Percentiles rank a stretch among this genome's conserved stretches.
These are phyloP conservation scores for Paraconiothyrium brasiliense DNA, from an alignment of 2,329 filamentous ascomycete species.

Conservation along the genomic window DNA sequence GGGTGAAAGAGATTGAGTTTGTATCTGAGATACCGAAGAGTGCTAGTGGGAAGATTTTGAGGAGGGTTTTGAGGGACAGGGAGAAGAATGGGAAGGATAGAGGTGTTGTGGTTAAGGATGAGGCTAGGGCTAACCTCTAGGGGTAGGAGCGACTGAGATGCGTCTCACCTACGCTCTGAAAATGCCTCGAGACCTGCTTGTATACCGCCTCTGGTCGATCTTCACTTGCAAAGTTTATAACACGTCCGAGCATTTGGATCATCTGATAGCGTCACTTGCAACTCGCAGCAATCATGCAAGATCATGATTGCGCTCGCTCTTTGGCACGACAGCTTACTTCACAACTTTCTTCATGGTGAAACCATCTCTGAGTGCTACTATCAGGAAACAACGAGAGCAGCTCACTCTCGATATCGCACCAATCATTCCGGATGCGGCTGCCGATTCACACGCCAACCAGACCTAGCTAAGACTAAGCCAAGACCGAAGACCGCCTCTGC, in stretches of 20 bases:
- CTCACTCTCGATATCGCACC: not conserved
- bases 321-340: too few relatives aligned
- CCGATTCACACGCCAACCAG: slow-evolving; percentile 5
- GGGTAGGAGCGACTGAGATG: not conserved
- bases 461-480: slow-evolving; percentile 1
- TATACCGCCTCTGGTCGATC: too few relatives aligned
- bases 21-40: slow-evolving; percentile 59
- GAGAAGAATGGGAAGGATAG: slow-evolving; percentile 49
- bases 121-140: slow-evolving; percentile 26
- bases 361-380: not conserved
- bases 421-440: not conserved
- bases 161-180: not conserved
- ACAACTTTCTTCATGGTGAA: too few relatives aligned
- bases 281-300: too few relatives aligned
- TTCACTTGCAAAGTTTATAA: too few relatives aligned
- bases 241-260: too few relatives aligned
- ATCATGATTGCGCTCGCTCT: too few relatives aligned
- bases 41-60: slow-evolving; percentile 58
- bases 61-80: slow-evolving; percentile 56
- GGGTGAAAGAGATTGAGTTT: slow-evolving; percentile 57
- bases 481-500: not conserved
- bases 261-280: too few relatives aligned
- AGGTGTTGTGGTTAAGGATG: slow-evolving; percentile 36
- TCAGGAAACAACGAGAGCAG: not conserved
- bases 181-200: not conserved